These are phyloP conservation scores for Penicillium sp. DNA, from an alignment of 2,329 filamentous ascomycete species.

Conservation along the genomic window DNA sequence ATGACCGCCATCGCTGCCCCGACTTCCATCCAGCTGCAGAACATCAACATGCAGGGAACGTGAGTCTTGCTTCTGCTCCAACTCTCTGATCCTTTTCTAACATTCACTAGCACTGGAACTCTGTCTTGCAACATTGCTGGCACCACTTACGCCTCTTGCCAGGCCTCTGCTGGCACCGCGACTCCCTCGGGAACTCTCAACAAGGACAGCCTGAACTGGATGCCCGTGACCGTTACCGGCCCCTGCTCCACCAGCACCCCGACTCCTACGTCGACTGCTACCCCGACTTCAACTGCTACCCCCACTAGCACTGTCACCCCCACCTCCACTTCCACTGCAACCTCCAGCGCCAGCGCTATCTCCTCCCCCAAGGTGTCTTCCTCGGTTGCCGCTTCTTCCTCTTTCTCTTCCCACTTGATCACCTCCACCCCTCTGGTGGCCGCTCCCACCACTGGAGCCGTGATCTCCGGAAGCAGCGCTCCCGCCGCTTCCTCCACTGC, in stretches of 20 bases:
- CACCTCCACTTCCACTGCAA: slow-evolving; percentile 2
- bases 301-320: slow-evolving; percentile 15
- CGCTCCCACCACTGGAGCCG: slow-evolving; percentile 2
- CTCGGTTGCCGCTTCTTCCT: slow-evolving; percentile 18
- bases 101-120: slow-evolving; percentile 13
- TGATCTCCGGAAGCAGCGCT: slow-evolving; percentile 10
- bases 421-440: slow-evolving; percentile 12
- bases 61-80: slow-evolving; percentile 8
- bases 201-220: slow-evolving; percentile 22
- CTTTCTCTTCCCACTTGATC: slow-evolving; percentile 8
- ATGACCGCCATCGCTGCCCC: slow-evolving; percentile 26
- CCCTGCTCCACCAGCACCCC: slow-evolving; percentile 19
- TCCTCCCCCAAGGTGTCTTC: slow-evolving; percentile 19
- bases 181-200: slow-evolving; percentile 19
- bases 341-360: not conserved
- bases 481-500: slow-evolving; percentile 14
- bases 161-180: slow-evolving; percentile 17
- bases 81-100: not conserved
- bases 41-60: slow-evolving; percentile 20
- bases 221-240: slow-evolving; percentile 29
- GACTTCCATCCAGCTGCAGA: slow-evolving; percentile 19
- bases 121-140: slow-evolving; percentile 28
- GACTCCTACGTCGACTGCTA: slow-evolving; percentile 21
- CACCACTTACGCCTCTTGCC: slow-evolving; percentile 31
- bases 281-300: slow-evolving; percentile 16